Evolutionary conservation across 75 land plant genomes (phyloP), one percentile per base, ranked within the genome.

Genomic region (Cryptomeria japonica): DNA sequence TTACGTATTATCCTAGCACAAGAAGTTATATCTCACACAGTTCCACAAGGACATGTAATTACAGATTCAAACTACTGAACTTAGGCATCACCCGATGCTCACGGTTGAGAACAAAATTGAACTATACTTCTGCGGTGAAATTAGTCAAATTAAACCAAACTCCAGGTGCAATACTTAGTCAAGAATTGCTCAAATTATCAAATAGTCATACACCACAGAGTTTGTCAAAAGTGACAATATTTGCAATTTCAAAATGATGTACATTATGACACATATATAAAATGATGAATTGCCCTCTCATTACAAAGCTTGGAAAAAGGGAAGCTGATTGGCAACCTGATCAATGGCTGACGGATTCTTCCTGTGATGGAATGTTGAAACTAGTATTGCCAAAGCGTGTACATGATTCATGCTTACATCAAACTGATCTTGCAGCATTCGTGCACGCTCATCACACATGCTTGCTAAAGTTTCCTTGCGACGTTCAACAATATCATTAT

Each of bases 361-460:
- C 85, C 86, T 86, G 19, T 89, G 83, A 82, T 93, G 91, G 83
- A 93, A 91, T 10, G 91, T 93, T 32, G 93, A 92, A 37, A 93
- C 87, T 37, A 93, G 88, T 28, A 92, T 92, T 3, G 94, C 90
- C 46, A 93, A 83, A 25, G 94, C 92, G 36, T 92, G 90, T 22
- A 93, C 93, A 89, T 93, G 93, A 56, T 93, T 93, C 91, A 91
- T 91, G 86, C 91, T 93, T 32, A 92, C 92, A 38, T 51, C 73
- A 86, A 93, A 93, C 87, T 91, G 94, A 80, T 91, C 87, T 85
- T 93, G 94, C 76, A 89, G 90, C 93, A 91, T 93, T 80, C 93
- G 85, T n/a, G 94, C 94, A 51, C 93, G 89, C 51, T 90, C 94
- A 53, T 93, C 90, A 58, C 94, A 93, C 94, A 93, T 89, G 80